Evolutionary conservation across 257 asterid genomes (phyloP).

Genomic region (Datura wrightii): DNA sequence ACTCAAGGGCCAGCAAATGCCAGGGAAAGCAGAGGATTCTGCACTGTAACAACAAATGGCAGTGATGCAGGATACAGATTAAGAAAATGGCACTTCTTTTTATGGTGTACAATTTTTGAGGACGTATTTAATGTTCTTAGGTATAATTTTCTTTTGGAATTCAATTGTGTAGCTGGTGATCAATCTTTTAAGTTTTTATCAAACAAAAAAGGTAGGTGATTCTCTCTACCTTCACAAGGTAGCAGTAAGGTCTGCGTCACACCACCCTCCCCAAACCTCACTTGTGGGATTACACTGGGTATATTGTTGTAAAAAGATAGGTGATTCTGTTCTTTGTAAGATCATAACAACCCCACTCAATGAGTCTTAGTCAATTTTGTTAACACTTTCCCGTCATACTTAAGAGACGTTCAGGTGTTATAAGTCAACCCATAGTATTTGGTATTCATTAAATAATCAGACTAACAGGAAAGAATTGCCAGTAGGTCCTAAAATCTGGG

Average conservation of each 20-base stretch:
- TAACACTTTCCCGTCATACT: neutral
- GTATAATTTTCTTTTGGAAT: neutral
- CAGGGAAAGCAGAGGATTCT: constrained; percentile 2
- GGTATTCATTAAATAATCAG: neutral
- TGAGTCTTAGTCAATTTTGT: neutral
- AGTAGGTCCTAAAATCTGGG: constrained; percentile 18
- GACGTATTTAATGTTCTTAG: neutral
- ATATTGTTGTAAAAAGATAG: neutral
- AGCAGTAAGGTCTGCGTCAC: too few species aligned
- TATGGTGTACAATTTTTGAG: neutral
- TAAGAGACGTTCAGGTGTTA: neutral
- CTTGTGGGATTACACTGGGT: too few species aligned
- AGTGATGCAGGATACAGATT: constrained; percentile 12
- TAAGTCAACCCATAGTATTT: neutral
- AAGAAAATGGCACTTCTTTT: neutral
- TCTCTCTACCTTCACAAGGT: too few species aligned
- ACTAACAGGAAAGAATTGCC: neutral
- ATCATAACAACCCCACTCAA: neutral
- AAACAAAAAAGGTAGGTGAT: neutral
- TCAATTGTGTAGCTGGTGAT: constrained; percentile 3
- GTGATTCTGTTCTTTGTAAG: neutral
- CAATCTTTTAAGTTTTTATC: neutral
- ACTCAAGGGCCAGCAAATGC: constrained; percentile 1
- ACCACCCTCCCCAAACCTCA: too few species aligned
- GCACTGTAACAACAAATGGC: neutral